phyloP scores from a whole-genome alignment of 257 asterid species.

The Striga asiatica region DNA sequence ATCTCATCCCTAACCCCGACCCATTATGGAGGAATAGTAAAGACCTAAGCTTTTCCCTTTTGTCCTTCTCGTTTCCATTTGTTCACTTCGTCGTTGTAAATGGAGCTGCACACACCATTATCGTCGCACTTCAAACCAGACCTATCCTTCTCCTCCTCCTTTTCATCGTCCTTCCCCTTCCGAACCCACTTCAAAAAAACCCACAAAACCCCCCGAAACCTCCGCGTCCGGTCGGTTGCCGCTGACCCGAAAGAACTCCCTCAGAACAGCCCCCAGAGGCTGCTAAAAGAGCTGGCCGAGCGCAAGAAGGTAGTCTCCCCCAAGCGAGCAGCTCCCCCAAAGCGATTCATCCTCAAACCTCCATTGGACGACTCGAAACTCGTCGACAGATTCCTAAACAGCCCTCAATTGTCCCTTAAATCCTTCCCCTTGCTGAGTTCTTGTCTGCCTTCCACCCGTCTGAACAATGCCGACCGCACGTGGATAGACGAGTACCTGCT shows the following conservation, averaged over 20 bases:
- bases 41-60: too few species aligned
- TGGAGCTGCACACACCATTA: constrained; percentile 69
- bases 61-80: too few species aligned
- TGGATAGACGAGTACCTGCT: constrained; percentile 91
- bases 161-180: constrained; percentile 48
- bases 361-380: constrained; percentile 68
- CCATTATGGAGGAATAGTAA: too few species aligned
- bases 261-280: constrained; percentile 84
- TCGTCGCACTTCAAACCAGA: constrained; percentile 41
- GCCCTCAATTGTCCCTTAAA: constrained; percentile 82
- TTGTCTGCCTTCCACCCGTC: constrained; percentile 64
- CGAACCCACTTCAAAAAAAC: constrained; percentile 49
- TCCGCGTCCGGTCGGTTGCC: constrained; percentile 46
- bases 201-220: constrained; percentile 22
- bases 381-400: constrained; percentile 80
- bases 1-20: too few species aligned
- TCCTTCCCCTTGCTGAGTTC: constrained; percentile 86
- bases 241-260: constrained; percentile 80
- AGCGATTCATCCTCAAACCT: constrained; percentile 72
- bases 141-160: constrained; percentile 61
- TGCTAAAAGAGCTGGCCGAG: constrained; percentile 75
- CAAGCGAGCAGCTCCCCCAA: constrained; percentile 58
- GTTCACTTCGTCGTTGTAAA: too few species aligned
- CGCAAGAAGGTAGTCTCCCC: constrained; percentile 69
- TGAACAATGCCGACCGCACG: constrained; percentile 70